A percentile compares a stretch with the other conserved stretches of the same genome.
Evolutionary conservation across 441 rosid genomes (phyloP).

Genomic region (Viola pubescens): DNA sequence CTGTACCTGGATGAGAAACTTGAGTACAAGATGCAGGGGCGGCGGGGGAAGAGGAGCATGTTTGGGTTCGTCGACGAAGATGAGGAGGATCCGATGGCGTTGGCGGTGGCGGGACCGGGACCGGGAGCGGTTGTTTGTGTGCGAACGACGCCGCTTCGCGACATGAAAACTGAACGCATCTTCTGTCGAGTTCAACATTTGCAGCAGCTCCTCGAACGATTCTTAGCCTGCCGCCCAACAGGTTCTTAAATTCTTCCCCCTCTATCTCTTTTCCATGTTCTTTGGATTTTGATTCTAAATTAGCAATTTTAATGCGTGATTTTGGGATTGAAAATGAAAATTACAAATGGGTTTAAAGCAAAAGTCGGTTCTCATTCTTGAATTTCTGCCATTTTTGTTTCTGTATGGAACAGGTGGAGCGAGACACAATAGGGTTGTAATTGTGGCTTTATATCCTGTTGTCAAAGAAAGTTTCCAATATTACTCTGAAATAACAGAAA

Average conservation of each 20-base stretch:
- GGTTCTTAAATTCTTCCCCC: conserved; percentile 29
- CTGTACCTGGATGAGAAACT: conserved; percentile 71
- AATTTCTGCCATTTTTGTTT: neutral
- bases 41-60: conserved; percentile 47
- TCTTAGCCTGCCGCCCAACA: conserved; percentile 83
- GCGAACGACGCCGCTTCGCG: conserved; percentile 40
- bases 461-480: conserved; percentile 74
- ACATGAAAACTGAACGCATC: conserved; percentile 45
- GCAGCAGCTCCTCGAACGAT: conserved; percentile 75
- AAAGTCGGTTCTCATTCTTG: neutral
- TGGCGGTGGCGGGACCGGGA: no score
- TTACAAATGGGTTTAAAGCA: neutral
- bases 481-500: conserved; percentile 59
- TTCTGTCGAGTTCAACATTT: conserved; percentile 56
- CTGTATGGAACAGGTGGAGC: conserved; percentile 46
- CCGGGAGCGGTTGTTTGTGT: conserved; percentile 16
- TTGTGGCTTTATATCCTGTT: conserved; percentile 59
- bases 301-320: neutral
- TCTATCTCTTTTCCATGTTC: neutral
- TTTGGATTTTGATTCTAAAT: neutral
- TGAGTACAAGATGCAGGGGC: conserved; percentile 61
- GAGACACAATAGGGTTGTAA: conserved; percentile 53
- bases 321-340: neutral
- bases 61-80: conserved; percentile 41
- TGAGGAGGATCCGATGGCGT: neutral